These are phyloP conservation scores for Debaryomyces hansenii DNA, from an alignment of 805 yeast species.

Conservation along the genomic window DNA sequence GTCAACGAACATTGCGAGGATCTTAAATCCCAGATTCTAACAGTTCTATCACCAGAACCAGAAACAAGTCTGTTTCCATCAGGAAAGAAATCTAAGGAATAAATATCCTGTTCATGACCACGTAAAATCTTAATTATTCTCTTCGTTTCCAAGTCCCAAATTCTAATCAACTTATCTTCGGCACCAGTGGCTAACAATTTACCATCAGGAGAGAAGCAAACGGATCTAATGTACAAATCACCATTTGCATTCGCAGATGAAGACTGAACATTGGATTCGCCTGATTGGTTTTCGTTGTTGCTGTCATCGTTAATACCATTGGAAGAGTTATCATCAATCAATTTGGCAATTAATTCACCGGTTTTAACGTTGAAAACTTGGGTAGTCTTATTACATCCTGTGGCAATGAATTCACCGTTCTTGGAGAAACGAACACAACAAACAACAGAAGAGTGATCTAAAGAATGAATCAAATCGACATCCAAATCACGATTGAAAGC, in stretches of 20 bases:
- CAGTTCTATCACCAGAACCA: conserved; percentile 96
- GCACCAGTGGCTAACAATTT: conserved; percentile 93
- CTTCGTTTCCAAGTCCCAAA: conserved; percentile 89
- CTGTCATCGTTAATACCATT: conserved; percentile 43
- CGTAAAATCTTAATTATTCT: conserved; percentile 81
- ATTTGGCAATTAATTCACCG: conserved; percentile 83
- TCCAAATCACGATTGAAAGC: conserved; percentile 67
- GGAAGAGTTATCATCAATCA: conserved; percentile 69
- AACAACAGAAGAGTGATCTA: conserved; percentile 92
- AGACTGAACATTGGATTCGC: conserved; percentile 29
- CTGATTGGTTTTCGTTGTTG: conserved; percentile 38
- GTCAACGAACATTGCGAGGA: conserved; percentile 88
- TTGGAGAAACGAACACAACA: conserved; percentile 93
- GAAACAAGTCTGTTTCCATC: conserved; percentile 91
- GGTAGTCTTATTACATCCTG: conserved; percentile 95
- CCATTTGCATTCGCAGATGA: conserved; percentile 56
- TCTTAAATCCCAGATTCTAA: conserved; percentile 92
- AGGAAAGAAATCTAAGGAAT: conserved; percentile 92
- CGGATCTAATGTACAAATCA: conserved; percentile 91
- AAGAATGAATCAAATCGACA: conserved; percentile 83
- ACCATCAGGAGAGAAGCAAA: conserved; percentile 92
- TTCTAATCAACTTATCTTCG: conserved; percentile 85
- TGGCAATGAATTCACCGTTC: conserved; percentile 90
- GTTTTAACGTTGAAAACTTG: conserved; percentile 91
- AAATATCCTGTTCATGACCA: conserved; percentile 98